Percentiles rank a stretch among this genome's conserved stretches.
These are phyloP conservation scores for Helminthosporium solani DNA, from an alignment of 2,329 filamentous ascomycete species.

Conservation along the genomic window DNA sequence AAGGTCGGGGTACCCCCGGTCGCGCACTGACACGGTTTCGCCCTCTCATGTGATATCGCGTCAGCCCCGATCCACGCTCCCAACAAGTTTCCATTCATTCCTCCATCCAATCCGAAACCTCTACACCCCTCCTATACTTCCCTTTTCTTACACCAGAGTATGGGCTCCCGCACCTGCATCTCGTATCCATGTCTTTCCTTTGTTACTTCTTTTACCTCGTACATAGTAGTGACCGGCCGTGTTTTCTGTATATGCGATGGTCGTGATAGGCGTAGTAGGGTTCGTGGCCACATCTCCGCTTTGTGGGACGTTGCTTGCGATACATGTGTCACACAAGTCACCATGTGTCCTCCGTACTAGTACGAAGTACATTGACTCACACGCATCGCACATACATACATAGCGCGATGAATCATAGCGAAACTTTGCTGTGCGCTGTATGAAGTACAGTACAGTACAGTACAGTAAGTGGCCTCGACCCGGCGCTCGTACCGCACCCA, in stretches of 20 bases:
- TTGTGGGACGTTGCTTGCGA: neutral
- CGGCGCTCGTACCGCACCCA: too few species aligned
- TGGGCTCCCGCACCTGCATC: slow-evolving; percentile 10
- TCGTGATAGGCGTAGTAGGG: neutral
- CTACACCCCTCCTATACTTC: slow-evolving; percentile 5
- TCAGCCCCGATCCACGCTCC: slow-evolving; percentile 5
- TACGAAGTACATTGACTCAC: slow-evolving; percentile 1
- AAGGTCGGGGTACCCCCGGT: neutral
- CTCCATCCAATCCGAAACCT: slow-evolving; percentile 5
- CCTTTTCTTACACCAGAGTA: slow-evolving; percentile 4
- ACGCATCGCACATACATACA: neutral
- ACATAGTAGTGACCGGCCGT: too few species aligned
- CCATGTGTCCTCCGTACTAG: too few species aligned
- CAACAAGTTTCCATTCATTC: slow-evolving; percentile 4
- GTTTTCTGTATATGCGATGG: too few species aligned
- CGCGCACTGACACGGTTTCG: slow-evolving; percentile 25
- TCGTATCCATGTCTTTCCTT: neutral
- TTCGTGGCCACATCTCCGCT: neutral
- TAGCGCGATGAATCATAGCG: neutral
- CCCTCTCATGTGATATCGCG: slow-evolving; percentile 40
- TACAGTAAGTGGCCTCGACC: too few species aligned
- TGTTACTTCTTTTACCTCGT: too few species aligned
- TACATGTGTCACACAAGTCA: neutral
- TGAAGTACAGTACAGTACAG: too few species aligned
- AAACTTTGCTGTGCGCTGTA: neutral